Evolutionary conservation across 352 stramenopile species (phyloP).

Genomic region (Pythium rhizo-oryzae): DNA sequence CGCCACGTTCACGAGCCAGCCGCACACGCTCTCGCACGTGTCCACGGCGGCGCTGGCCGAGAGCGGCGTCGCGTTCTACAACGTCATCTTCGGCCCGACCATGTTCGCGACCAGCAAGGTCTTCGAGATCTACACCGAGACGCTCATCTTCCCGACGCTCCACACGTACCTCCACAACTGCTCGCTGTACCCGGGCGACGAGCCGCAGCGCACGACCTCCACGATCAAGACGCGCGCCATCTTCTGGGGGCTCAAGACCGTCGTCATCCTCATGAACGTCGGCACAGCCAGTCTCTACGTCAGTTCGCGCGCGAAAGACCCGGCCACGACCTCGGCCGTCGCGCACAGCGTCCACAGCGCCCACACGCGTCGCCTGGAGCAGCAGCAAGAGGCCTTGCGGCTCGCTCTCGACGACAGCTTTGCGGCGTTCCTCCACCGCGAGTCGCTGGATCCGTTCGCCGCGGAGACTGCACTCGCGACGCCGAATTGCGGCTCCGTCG

Average conservation of each 20-base stretch:
- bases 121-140: slow-evolving; percentile 63
- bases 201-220: slow-evolving; percentile 52
- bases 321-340: not conserved
- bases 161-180: slow-evolving; percentile 66
- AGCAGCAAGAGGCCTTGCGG: not conserved
- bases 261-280: slow-evolving; percentile 71
- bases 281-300: slow-evolving; percentile 61
- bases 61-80: slow-evolving; percentile 45
- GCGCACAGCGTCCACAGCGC: not conserved
- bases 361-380: slow-evolving; percentile 6
- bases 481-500: not conserved
- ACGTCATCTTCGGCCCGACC: slow-evolving; percentile 49
- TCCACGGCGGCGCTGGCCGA: not conserved
- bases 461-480: not conserved
- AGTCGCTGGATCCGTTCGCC: not conserved
- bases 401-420: not conserved
- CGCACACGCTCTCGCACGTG: slow-evolving; percentile 30
- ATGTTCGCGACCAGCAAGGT: slow-evolving; percentile 53
- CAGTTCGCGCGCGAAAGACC: slow-evolving; percentile 30
- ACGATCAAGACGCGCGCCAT: slow-evolving; percentile 45
- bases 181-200: slow-evolving; percentile 54
- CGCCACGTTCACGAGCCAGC: slow-evolving; percentile 43
- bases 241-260: slow-evolving; percentile 62
- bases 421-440: not conserved
- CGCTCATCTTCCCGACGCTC: slow-evolving; percentile 60